Base-by-base conservation (phyloP, 495 filamentous ascomycete species). In the Geoglossum glabrum region DNA sequence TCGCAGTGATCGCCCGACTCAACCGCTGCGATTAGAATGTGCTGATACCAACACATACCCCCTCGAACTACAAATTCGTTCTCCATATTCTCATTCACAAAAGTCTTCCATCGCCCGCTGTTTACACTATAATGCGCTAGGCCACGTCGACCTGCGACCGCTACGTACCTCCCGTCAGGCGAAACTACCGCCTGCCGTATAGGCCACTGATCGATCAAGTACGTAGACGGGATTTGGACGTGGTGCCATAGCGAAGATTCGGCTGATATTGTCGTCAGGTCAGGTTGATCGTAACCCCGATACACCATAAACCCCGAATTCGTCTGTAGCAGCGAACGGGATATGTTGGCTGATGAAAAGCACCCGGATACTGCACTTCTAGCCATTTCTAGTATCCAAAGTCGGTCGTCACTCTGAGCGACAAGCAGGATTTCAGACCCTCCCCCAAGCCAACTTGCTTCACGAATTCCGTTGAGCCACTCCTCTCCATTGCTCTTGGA, bases 21-120 rank as follows among this genome's bases (percentile, higher is more conserved):
- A 31, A 95, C 82, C n/a, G 90, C 87, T 45, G 88, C 88, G 58
- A 99, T 86, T 19, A 99, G 71, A 25, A 97, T 86, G 68, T 99
- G 93, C 57, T 93, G 90, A 64, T 90, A 87, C 93, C 93, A 99
- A 64, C 89, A 95, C 88, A 99, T 94, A 0, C 93, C 93, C 25
- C 93, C 93, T 60, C 90, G 74, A 25, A 99, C 86, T 26, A 86
- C 77, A 65, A 99, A 97, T 38, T 86, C 84, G 61, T 92, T 87
- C 64, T 96, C 90, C 63, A 83, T 76, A 46, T 74, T 79, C 26
- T 82, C 75, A 62, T 92, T 86, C 56, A 82, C 79, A 68, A 97
- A 97, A 0, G 83, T 90, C 65, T 92, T 96, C 93, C 93, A 99
- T 59, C 93, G 79, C 26, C 90, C 86, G 68, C 90, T 96, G 61